phyloP scores from a whole-genome alignment of 441 rosid genomes.

The Eutrema salsugineum region DNA sequence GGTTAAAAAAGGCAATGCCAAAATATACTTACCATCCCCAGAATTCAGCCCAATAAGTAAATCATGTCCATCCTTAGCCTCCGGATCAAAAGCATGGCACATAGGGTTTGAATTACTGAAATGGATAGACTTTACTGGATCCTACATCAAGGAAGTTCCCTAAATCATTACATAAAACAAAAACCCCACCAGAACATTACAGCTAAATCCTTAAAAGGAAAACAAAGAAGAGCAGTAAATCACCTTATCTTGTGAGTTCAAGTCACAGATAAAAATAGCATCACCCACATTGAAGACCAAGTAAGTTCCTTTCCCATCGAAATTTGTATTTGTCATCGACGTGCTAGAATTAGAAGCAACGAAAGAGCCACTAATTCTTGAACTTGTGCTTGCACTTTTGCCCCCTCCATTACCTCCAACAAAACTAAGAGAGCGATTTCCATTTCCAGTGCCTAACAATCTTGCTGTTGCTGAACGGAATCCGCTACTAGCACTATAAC shows the following conservation, averaged over 20 bases:
- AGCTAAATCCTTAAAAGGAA: neutral
- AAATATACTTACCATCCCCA: constrained; percentile 75
- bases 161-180: constrained; percentile 14
- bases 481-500: constrained; percentile 77
- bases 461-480: constrained; percentile 92
- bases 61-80: constrained; percentile 98
- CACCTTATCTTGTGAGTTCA: constrained; percentile 98
- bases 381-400: constrained; percentile 56
- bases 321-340: constrained; percentile 64
- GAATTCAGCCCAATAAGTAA: constrained; percentile 85
- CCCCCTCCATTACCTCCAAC: constrained; percentile 95
- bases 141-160: constrained; percentile 46
- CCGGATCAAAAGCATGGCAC: constrained; percentile 93
- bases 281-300: constrained; percentile 95
- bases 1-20: constrained; percentile 8
- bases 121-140: constrained; percentile 93
- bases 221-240: constrained; percentile 12
- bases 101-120: constrained; percentile 88
- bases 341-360: constrained; percentile 65
- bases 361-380: constrained; percentile 81
- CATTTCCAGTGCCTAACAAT: constrained; percentile 83
- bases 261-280: constrained; percentile 89
- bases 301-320: constrained; percentile 97
- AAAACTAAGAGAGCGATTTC: constrained; percentile 83
- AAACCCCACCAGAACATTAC: neutral